Evolutionary conservation across 2,329 filamentous ascomycete species (phyloP), one percentile per base, ranked within the genome.

Genomic region (Sclerotinia borealis): DNA sequence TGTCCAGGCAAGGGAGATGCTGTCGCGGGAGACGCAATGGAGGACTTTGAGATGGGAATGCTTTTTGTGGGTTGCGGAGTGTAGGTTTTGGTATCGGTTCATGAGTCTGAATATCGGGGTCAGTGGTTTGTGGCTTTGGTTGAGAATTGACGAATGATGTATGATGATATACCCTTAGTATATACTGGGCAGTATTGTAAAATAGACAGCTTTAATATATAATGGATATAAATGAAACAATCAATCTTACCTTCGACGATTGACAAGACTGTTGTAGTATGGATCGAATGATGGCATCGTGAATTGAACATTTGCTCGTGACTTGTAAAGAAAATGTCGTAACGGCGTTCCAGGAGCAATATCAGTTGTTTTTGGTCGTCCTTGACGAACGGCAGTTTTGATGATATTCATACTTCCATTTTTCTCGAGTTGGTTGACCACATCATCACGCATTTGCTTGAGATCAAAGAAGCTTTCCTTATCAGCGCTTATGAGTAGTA

Each of bases 321-420:
- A 96, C 77, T 98, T 99, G 81, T 96, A 99, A 22, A 99, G 78
- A 73, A 98, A 99, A 79, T 99, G 95, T 69, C 89, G 88, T 59
- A 98, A 79, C 37, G 89, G 87, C 19, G 88, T 90, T 29, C 89
- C 90, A 0, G 92, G 90, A 1, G 92, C 84, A 64, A 99, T 87
- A 64, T 95, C 89, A 19, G 85, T 84, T 64, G 89, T 84, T 31
- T 79, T 80, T 1, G 90, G 88, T 11, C 93, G 88, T 13, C 92
- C 92, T 39, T 83, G 79, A 11, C 82, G 82, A 37, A 91, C 85
- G 17, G 93, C 90, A 3, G 81, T 77, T 67, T 85, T 85, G 73
- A 99, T 93, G 61, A 90, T 80, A 36, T 86, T 80, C 70, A 98
- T 84, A 70, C 86, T 88, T 59, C 87, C 87, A 71, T 89, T 93